Evolutionary conservation across 345 rosid genomes (phyloP).

Genomic region (Lepidium aucheri): DNA sequence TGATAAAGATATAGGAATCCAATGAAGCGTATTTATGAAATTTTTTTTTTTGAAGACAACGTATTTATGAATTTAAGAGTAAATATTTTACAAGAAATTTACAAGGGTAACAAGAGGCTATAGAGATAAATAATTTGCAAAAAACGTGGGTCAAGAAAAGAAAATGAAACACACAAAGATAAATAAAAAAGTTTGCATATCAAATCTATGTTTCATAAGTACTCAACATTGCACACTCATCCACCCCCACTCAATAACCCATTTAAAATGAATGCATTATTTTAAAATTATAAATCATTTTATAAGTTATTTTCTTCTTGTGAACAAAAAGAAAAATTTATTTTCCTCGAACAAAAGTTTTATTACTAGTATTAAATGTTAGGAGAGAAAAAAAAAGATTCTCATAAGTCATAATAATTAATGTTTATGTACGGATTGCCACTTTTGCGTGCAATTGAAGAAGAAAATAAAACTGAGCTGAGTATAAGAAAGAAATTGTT

Average conservation of each 20-base stretch:
- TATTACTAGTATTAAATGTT: not conserved
- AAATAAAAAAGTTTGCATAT: conserved; percentile 5
- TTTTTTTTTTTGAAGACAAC: too few relatives aligned
- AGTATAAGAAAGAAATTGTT: not conserved
- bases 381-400: conserved; percentile 5
- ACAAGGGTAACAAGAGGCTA: not conserved
- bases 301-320: not conserved
- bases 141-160: conserved; percentile 1
- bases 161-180: not conserved
- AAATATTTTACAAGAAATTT: not conserved
- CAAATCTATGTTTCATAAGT: conserved; percentile 28
- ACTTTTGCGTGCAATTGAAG: conserved; percentile 17
- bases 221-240: conserved; percentile 25
- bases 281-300: not conserved
- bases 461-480: not conserved
- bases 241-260: conserved; percentile 7
- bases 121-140: conserved; percentile 1
- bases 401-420: conserved; percentile 8
- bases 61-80: not conserved
- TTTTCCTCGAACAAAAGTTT: too few relatives aligned
- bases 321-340: too few relatives aligned
- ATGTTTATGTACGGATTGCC: conserved; percentile 16
- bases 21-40: not conserved
- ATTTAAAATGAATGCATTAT: not conserved
- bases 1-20: not conserved